These are phyloP conservation scores for Blastobotrys robertii DNA, from an alignment of 805 yeast genomes.

Conservation along the genomic window DNA sequence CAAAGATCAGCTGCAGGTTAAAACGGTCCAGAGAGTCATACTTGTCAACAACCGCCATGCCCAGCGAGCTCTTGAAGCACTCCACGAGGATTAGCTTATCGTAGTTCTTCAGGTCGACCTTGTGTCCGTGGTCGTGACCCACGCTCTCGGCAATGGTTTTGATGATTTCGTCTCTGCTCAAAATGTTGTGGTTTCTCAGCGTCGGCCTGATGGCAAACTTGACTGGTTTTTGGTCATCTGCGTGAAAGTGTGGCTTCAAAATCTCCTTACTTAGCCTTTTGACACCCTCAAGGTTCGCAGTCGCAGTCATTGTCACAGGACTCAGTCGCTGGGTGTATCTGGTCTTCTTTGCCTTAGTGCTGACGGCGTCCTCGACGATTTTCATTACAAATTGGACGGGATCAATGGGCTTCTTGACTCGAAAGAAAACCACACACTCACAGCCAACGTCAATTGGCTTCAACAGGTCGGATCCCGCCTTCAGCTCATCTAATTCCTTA, in stretches of 20 bases:
- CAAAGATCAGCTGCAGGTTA: constrained; percentile 66
- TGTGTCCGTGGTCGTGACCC: constrained; percentile 60
- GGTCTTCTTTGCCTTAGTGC: constrained; percentile 43
- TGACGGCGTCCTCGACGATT: constrained; percentile 52
- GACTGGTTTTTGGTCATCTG: constrained; percentile 27
- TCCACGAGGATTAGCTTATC: constrained; percentile 76
- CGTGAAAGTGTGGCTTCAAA: constrained; percentile 61
- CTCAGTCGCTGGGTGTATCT: constrained; percentile 69
- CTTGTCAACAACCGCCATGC: constrained; percentile 70
- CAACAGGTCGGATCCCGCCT: constrained; percentile 25
- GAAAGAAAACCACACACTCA: constrained; percentile 62
- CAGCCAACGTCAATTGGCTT: constrained; percentile 23
- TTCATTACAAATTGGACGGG: constrained; percentile 63
- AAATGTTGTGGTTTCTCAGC: constrained; percentile 64
- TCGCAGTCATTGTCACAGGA: constrained; percentile 68
- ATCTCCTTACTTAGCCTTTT: constrained; percentile 48
- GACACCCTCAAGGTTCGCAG: constrained; percentile 63
- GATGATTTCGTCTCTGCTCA: constrained; percentile 67
- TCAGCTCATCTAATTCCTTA: constrained; percentile 51
- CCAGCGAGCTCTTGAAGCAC: constrained; percentile 81
- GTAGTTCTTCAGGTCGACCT: constrained; percentile 68
- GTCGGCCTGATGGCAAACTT: constrained; percentile 76
- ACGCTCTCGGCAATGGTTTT: constrained; percentile 60
- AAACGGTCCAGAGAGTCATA: constrained; percentile 55
- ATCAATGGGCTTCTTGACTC: constrained; percentile 66